Conservation (phyloP, 441 rosid genomes). For the Bruguiera hainesii region DNA sequence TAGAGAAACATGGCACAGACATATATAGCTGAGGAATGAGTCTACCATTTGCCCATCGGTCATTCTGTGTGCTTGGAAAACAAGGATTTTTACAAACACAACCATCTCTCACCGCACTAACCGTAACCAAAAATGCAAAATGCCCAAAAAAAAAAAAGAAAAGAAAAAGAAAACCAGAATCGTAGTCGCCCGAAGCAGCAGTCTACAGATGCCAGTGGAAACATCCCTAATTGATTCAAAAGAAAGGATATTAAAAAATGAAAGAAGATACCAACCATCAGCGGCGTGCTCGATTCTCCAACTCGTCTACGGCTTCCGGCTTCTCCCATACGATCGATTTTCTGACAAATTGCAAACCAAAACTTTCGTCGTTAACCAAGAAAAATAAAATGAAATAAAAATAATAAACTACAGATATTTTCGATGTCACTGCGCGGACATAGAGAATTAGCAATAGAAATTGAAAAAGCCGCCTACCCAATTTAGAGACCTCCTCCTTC, state of each 20-base stretch:
- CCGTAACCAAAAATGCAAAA: neutral
- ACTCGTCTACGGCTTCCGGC: conserved; percentile 30
- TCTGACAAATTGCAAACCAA: neutral
- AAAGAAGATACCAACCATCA: conserved; percentile 35
- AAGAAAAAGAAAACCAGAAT: too few relatives aligned
- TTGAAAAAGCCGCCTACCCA: too few relatives aligned
- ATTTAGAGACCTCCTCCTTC: too few relatives aligned
- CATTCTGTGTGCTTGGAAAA: conserved; percentile 32
- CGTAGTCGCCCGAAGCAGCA: too few relatives aligned
- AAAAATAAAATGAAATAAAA: neutral
- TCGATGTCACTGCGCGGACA: too few relatives aligned
- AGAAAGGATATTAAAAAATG: neutral
- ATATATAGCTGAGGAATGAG: conserved; percentile 54
- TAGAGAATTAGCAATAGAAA: too few relatives aligned
- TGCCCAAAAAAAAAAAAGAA: neutral
- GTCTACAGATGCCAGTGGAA: too few relatives aligned
- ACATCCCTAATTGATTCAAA: neutral
- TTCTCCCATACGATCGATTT: conserved; percentile 46
- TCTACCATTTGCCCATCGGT: conserved; percentile 35
- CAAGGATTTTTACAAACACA: neutral
- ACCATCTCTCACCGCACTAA: neutral
- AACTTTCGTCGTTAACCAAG: neutral
- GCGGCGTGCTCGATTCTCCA: conserved; percentile 35
- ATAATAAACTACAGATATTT: too few relatives aligned
- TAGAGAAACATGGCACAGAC: conserved; percentile 81